Conservation (phyloP, 495 filamentous ascomycete genomes). For the Endocarpon pusillum region DNA sequence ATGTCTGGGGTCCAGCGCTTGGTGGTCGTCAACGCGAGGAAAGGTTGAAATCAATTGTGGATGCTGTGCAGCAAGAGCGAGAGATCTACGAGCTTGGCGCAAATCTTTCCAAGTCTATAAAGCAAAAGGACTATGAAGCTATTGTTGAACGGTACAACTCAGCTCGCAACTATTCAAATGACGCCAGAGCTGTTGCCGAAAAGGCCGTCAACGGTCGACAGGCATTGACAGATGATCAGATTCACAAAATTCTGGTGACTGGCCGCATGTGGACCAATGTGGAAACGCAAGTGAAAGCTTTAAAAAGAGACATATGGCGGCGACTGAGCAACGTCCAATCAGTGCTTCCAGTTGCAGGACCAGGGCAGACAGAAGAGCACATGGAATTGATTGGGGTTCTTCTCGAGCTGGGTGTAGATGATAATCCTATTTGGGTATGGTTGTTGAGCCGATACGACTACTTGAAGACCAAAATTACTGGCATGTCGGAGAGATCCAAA, state of each 20-base stretch:
- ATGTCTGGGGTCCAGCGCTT: constrained; percentile 89
- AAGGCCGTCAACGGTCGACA: constrained; percentile 27
- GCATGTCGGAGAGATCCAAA: constrained; percentile 62
- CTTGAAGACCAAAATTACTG: constrained; percentile 64
- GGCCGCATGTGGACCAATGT: constrained; percentile 93
- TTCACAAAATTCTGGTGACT: constrained; percentile 70
- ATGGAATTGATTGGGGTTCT: constrained; percentile 80
- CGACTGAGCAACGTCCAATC: constrained; percentile 44
- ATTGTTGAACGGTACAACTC: constrained; percentile 73
- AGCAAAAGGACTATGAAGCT: constrained; percentile 71
- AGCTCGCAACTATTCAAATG: constrained; percentile 57
- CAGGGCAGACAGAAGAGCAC: constrained; percentile 50
- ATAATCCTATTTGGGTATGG: constrained; percentile 95
- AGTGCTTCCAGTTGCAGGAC: constrained; percentile 21
- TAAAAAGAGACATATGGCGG: constrained; percentile 80
- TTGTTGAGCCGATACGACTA: constrained; percentile 75
- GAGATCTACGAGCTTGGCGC: constrained; percentile 65
- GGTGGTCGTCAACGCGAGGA: constrained; percentile 87
- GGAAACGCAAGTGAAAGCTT: constrained; percentile 59
- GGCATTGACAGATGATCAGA: constrained; percentile 51
- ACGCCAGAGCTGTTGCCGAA: constrained; percentile 45
- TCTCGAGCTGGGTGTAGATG: constrained; percentile 78
- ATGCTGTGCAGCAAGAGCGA: constrained; percentile 57
- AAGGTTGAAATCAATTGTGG: constrained; percentile 54
- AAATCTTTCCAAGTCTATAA: constrained; percentile 67